A percentile compares a stretch with the other conserved stretches of the same genome.
Evolutionary conservation across 352 stramenopile genomes (phyloP).

Genomic region (Thalassiosira hispida): DNA sequence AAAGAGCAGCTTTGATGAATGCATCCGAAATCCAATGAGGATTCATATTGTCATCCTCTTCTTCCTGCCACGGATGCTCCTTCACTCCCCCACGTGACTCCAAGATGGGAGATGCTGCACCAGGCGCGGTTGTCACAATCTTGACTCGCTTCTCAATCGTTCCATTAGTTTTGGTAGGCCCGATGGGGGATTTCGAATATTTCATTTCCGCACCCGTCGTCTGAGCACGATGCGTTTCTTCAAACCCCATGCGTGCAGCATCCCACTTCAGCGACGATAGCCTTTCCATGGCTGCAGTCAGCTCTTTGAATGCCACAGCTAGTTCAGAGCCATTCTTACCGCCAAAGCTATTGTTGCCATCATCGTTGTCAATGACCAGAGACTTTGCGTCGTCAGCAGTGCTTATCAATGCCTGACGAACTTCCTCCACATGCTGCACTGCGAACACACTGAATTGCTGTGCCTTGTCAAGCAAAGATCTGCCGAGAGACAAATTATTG

Average conservation of each 20-base stretch:
- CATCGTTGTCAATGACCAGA: neutral
- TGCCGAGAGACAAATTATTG: neutral
- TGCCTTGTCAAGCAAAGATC: constrained; percentile 25
- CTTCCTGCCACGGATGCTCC: constrained; percentile 14
- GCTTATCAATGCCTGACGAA: constrained; percentile 17
- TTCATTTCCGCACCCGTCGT: neutral
- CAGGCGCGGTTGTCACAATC: neutral
- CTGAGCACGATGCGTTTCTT: constrained; percentile 9
- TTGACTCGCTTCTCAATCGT: constrained; percentile 1
- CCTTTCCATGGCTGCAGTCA: constrained; percentile 40
- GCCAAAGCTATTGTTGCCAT: constrained; percentile 18
- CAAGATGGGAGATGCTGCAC: neutral
- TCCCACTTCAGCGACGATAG: constrained; percentile 47
- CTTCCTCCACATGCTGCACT: constrained; percentile 34
- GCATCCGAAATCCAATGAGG: constrained; percentile 39
- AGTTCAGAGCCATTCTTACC: constrained; percentile 11
- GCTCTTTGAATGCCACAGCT: constrained; percentile 21
- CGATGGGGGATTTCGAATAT: constrained; percentile 3
- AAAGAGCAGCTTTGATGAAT: constrained; percentile 23
- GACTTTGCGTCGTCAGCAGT: constrained; percentile 2
- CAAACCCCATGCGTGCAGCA: constrained; percentile 32
- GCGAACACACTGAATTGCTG: constrained; percentile 41
- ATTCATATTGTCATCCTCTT: constrained; percentile 6
- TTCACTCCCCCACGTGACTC: neutral
- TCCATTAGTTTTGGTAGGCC: neutral